Evolutionary conservation across 768 basidiomycete genomes (phyloP), one percentile per base, ranked within the genome.

Genomic region (Russula olivacea): DNA sequence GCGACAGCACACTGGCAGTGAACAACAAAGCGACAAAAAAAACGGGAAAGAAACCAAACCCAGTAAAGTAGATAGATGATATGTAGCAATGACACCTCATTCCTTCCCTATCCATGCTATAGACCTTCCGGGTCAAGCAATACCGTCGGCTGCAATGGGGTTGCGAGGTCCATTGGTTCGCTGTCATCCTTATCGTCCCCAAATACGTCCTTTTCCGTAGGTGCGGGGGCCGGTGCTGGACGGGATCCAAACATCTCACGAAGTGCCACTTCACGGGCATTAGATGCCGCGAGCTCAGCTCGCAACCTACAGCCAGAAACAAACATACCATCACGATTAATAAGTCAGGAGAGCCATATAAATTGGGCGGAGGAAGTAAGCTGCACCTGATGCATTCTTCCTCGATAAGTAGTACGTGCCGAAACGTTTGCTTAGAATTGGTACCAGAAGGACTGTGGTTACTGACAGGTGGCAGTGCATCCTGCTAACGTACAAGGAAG

Each of bases 321-420:
- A 34, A 47, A 28, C 25, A 43, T 23, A 53, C 34, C 25, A 30
- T 9, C 7, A 25, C 15, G 25, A 30, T 55, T 19, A 34, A 21
- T 49, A 8, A 61, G 28, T 49, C 32, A 11, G 25, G n/a, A 43
- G 21, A 2, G n/a, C 19, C 43, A n/a, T 41, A 56, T 8, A 28
- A 7, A 17, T 14, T n/a, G 21, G 21, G 14, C 2, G 17, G 12
- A 23, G 15, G 1, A 21, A n/a, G 12, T 28, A 23, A 32, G 28
- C 48, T 28, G 48, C 45, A 68, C 67, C 67, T 41, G 45, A 68
- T 67, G 52, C 67, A 68, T 47, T 68, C 67, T n/a, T 60, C 66
- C 30, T 68, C 67, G 6, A 66, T 36, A 32, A 68, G 50, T 55
- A 68, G 54, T 38, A 67, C 25, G 21, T 32, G 41, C 28, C 32